Base-by-base conservation (phyloP, 768 basidiomycete species). In the Tricholoma sp. region DNA sequence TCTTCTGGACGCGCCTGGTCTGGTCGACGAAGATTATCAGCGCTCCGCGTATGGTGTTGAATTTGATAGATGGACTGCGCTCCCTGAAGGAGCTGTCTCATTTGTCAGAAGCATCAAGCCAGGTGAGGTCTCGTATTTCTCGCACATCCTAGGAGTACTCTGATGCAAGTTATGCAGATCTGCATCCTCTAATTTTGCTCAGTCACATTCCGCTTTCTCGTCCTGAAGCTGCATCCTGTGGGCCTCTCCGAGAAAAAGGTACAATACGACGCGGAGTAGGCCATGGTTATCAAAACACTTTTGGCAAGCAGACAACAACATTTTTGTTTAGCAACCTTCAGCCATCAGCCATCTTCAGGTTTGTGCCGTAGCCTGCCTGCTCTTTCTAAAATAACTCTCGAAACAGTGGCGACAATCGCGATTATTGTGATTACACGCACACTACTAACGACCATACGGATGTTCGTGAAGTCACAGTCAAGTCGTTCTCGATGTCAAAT, bases 131-230 rank as follows among this genome's bases (percentile, higher is more conserved):
- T 12, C 34, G 12, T 41, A 28, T 52, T 54, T 48, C n/a, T 28
- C 45, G 13, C 42, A 50, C 44, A 24, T 13, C 24, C 24, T 13
- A 15, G 17, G 37, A 12, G 50, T 54, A 17, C 44, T 55, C 45
- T 65, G 31, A 58, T 53, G 17, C 37, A 20, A 49, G 13, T 28
- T 31, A 12, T 52, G 31, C 34, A 74, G 73, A 67, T 42, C 59
- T 63, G 37, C 67, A 78, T 20, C 84, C 85, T 11, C 66, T 80
- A 15, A 81, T 96, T 50, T 70, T 98, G 24, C 77, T 98, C 55
- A 87, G 81, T 52, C 94, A 98, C 67, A 93, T 97, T 47, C 94
- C 94, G 4, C 76, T 97, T 13, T 82, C 83, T 6, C 79, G 94
- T 34, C 80, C 87, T 0, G 89, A 90, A 55, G 79, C 80, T 4